Conservation (phyloP, 495 filamentous ascomycete genomes). For the Talaromyces nanjingensis region DNA sequence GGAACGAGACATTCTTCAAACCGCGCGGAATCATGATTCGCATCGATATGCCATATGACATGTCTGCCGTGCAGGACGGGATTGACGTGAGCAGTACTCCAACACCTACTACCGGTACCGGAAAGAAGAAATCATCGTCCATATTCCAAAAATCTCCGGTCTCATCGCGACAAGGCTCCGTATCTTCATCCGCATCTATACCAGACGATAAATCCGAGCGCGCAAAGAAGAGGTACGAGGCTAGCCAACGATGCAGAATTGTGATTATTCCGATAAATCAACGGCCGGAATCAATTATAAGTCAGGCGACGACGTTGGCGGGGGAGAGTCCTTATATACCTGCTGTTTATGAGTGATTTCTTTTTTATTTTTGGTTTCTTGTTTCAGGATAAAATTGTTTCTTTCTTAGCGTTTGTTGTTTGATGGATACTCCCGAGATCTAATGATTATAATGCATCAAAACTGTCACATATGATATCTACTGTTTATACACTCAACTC, state of each 20-base stretch:
- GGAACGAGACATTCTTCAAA: conserved; percentile 29
- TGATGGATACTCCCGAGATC: neutral
- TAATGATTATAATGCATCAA: neutral
- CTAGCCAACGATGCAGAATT: conserved; percentile 22
- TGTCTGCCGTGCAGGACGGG: conserved; percentile 17
- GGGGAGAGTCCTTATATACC: conserved; percentile 2
- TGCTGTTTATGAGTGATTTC: conserved; percentile 5
- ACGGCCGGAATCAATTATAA: neutral
- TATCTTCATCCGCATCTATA: neutral
- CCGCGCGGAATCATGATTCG: conserved; percentile 28
- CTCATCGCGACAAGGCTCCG: neutral
- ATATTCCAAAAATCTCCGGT: neutral
- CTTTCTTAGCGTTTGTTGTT: neutral
- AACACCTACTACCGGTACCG: neutral
- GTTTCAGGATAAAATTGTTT: neutral
- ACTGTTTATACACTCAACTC: neutral
- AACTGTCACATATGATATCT: neutral
- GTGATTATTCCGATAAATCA: conserved; percentile 26
- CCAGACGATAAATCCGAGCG: neutral
- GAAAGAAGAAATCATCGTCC: neutral
- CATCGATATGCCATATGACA: conserved; percentile 29
- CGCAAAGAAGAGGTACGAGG: conserved; percentile 13
- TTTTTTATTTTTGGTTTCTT: neutral
- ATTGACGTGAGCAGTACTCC: conserved; percentile 18
- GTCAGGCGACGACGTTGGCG: conserved; percentile 5